phyloP scores from a whole-genome alignment of 164 flowering plant genomes.

The Aristolochia fimbriata region DNA sequence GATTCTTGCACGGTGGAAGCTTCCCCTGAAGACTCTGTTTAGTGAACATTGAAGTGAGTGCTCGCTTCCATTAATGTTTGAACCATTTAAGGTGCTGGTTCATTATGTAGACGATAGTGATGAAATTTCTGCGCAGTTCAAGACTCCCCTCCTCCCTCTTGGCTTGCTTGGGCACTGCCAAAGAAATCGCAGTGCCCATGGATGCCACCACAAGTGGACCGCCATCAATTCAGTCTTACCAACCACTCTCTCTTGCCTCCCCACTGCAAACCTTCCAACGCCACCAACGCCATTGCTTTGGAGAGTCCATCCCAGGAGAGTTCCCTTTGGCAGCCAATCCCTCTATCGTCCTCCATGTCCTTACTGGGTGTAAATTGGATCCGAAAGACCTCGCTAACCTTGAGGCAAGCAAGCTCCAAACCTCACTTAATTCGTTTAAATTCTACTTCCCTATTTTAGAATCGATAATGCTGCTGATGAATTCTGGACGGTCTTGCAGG shows the following conservation, averaged over 20 bases:
- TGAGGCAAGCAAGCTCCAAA: constrained; percentile 84
- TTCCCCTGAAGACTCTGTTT: neutral
- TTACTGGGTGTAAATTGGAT: constrained; percentile 73
- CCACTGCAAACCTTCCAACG: constrained; percentile 46
- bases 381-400: constrained; percentile 89
- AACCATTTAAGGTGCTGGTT: neutral
- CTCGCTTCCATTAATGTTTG: neutral
- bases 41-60: constrained; percentile 3
- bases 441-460: constrained; percentile 19
- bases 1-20: constrained; percentile 17
- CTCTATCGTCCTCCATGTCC: constrained; percentile 91
- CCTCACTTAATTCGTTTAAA: constrained; percentile 2
- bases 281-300: constrained; percentile 71
- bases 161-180: constrained; percentile 56
- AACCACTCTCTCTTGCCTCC: constrained; percentile 40
- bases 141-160: constrained; percentile 8
- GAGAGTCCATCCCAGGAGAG: constrained; percentile 72
- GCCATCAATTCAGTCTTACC: constrained; percentile 55
- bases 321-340: constrained; percentile 91
- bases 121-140: constrained; percentile 12
- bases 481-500: constrained; percentile 46
- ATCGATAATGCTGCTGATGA: constrained; percentile 71
- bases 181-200: constrained; percentile 80
- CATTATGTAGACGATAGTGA: constrained; percentile 5
- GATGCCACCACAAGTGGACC: constrained; percentile 88